Conservation (phyloP, 2,329 filamentous ascomycete species). For the Pseudogymnoascus sp. region DNA sequence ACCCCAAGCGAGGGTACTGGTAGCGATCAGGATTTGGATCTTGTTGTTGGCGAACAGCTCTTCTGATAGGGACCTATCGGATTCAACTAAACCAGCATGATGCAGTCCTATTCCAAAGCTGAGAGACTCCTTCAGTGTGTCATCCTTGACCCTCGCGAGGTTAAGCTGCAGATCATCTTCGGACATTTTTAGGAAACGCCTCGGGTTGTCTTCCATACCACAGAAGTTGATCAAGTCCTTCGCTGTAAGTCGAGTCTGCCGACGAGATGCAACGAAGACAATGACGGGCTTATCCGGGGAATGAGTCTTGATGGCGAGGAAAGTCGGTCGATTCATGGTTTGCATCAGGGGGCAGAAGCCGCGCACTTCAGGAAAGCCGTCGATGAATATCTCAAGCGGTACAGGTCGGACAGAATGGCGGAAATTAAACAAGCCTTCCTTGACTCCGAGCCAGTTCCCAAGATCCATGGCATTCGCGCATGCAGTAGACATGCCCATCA, state of each 20-base stretch:
- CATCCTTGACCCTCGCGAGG: conserved; percentile 84
- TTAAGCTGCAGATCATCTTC: conserved; percentile 90
- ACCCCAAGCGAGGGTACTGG: conserved; percentile 94
- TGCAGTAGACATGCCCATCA: conserved; percentile 98
- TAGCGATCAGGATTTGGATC: conserved; percentile 93
- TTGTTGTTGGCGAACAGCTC: conserved; percentile 97
- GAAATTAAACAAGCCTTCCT: conserved; percentile 94
- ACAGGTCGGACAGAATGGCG: conserved; percentile 94
- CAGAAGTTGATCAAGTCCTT: conserved; percentile 96
- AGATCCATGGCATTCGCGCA: conserved; percentile 93
- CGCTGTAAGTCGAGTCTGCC: conserved; percentile 89
- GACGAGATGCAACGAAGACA: conserved; percentile 91
- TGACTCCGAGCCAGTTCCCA: conserved; percentile 94
- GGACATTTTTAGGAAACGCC: conserved; percentile 86
- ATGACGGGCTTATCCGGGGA: conserved; percentile 96
- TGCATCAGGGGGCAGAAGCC: conserved; percentile 98
- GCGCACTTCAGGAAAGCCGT: conserved; percentile 89
- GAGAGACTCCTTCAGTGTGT: conserved; percentile 84
- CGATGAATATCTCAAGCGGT: conserved; percentile 91
- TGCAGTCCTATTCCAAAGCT: conserved; percentile 96
- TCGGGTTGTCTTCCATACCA: conserved; percentile 95
- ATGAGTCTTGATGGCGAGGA: conserved; percentile 91
- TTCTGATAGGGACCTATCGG: conserved; percentile 82
- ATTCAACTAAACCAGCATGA: conserved; percentile 93
- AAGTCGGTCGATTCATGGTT: conserved; percentile 96